Evolutionary conservation across 106 monocot genomes (phyloP), one percentile per base, ranked within the genome.

Genomic region (Platanthera guangdongensis): DNA sequence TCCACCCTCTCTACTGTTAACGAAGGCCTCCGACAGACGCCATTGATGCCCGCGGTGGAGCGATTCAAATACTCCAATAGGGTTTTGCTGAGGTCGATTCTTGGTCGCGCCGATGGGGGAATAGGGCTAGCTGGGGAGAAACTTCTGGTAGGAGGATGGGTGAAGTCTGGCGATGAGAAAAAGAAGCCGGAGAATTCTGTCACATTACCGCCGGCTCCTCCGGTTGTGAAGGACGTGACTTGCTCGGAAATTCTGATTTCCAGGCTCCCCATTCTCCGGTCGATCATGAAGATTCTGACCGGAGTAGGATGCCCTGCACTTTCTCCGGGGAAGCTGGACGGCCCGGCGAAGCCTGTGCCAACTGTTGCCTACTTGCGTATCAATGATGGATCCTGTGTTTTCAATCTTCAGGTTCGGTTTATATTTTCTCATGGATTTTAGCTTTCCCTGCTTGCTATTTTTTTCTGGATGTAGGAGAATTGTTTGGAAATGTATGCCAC

Each of bases 71-170:
- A 92, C 76, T 92, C 92, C 5, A 88, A 60, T 30, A 51, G 88
- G n/a, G 84, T 83, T 47, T 78, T 71, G 1, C 75, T 95, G 47
- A 83, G 76, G 60, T 90, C 90, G 18, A 90, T 95, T 73, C 51
- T 92, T 5, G 71, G 75, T 8, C 76, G 85, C 30, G 75, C 25
- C 0, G 85, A 88, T 75, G 53, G 71, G 16, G 91, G 86, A 4
- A n/a, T 63, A n/a, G 86, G 81, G 30, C 45, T 92, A 22, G 85
- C 77, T 0, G 95, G 95, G 46, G 75, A 87, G 77, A 78, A 84
- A 45, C 87, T 87, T 18, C 83, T 88, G 52, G 85, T 92, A 0
- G 95, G 95, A 2, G 95, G 92, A 28, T 95, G 92, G 95, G 90
- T 95, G n/a, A 92, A 87, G 64, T 85, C 85, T 4, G 78, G 65